Base-by-base conservation (phyloP, 164 flowering plant species). In the Vitis rotundifolia region DNA sequence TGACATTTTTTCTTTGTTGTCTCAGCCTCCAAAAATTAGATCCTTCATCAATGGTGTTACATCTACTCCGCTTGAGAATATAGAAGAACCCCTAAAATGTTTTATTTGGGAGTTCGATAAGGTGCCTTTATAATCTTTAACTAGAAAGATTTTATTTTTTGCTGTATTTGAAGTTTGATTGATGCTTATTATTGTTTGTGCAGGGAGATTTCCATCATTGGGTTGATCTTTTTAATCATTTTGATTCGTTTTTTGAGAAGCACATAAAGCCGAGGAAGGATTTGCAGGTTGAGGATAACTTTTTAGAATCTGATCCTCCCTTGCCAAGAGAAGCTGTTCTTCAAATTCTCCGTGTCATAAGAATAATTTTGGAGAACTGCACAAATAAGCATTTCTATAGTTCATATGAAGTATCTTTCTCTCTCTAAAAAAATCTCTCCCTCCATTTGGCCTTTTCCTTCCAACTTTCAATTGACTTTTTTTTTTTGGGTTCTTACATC, bases 171-270 rank as follows among this genome's bases (percentile, higher is more conserved):
- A 13, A 52, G 19, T 64, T 61, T 67, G 49, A 59, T 68, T 72
- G 68, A 68, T 56, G 10, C 47, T 52, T 73, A 26, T 55, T 59
- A 18, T 72, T 51, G 6, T 52, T 61, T 57, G 8, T 77, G 71
- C 94, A 94, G 99, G 99, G 99, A 28, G 97, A 94, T 78, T 94
- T 92, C 68, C 91, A 94, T 79, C 99, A 94, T 54, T 94, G 99
- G 99, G 91, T 89, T 62, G 95, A 91, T 77, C 92, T 94, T 59
- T 92, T 92, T 64, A 88, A 87, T 76, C 96, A 92, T 77, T 94
- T 94, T 80, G 97, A 94, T 81, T 83, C 92, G 14, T 94, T 77
- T 83, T 92, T 94, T 78, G 97, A 91, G 83, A 94, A 91, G 80
- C 79, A 82, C 67, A 78, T 92, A 73, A 87, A 88, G 59, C 64